A percentile compares a stretch with the other conserved stretches of the same genome.
Conservation (phyloP, 805 yeast species). For the Ogataea thermomethanolica region DNA sequence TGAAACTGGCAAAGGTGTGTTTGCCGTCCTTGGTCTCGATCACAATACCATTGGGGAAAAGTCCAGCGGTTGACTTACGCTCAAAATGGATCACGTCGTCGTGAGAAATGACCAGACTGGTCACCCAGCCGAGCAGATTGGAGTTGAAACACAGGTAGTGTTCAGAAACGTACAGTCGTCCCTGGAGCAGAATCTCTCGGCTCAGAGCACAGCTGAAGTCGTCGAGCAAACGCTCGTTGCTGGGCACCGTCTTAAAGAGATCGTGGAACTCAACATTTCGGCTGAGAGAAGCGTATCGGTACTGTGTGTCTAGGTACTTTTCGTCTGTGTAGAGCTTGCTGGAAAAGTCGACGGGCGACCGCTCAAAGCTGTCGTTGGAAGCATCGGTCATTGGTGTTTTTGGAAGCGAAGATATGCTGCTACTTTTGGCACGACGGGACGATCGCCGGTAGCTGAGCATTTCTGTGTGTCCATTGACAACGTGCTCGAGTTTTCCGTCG, state of each 20-base stretch:
- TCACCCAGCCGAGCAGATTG: constrained; percentile 85
- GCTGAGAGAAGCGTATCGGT: constrained; percentile 59
- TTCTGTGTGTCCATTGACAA: constrained; percentile 28
- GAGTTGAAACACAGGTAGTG: constrained; percentile 81
- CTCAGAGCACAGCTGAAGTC: constrained; percentile 90
- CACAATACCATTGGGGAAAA: constrained; percentile 85
- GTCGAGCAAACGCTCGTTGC: constrained; percentile 70
- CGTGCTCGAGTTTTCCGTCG: constrained; percentile 20
- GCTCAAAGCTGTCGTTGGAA: constrained; percentile 13
- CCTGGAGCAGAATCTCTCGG: constrained; percentile 83
- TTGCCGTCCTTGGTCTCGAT: constrained; percentile 61
- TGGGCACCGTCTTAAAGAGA: constrained; percentile 63
- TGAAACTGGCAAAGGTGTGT: constrained; percentile 83
- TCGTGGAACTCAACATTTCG: constrained; percentile 76
- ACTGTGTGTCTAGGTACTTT: constrained; percentile 52
- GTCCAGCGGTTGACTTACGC: constrained; percentile 79
- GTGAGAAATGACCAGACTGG: constrained; percentile 68
- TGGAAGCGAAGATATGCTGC: constrained; percentile 20
- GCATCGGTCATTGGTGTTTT: constrained; percentile 19
- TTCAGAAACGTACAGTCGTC: constrained; percentile 78
- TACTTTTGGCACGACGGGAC: constrained; percentile 20
- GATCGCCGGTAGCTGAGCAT: constrained; percentile 31
- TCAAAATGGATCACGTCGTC: constrained; percentile 72
- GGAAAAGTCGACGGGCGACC: constrained; percentile 17
- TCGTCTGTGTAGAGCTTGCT: constrained; percentile 57